A percentile compares a stretch with the other conserved stretches of the same genome.
Evolutionary conservation across 2,329 filamentous ascomycete species (phyloP).

Genomic region (Sporothrix variecibatus): DNA sequence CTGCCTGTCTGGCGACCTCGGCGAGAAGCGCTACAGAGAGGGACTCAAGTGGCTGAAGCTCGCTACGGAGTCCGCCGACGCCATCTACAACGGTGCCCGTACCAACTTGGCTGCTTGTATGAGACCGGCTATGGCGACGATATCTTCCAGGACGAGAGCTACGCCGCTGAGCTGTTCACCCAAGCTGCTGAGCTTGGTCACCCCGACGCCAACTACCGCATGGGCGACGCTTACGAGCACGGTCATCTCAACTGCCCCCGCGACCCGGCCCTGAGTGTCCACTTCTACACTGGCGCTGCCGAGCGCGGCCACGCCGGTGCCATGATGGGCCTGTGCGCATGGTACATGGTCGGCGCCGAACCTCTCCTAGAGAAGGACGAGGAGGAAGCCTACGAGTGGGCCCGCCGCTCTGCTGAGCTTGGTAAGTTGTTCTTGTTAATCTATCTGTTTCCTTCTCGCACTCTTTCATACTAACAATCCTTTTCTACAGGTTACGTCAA

Average conservation of each 20-base stretch:
- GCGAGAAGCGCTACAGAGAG: constrained; percentile 82
- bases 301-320: constrained; percentile 79
- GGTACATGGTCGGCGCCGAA: constrained; percentile 95
- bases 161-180: constrained; percentile 91
- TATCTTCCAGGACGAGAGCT: constrained; percentile 85
- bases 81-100: constrained; percentile 89
- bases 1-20: constrained; percentile 86
- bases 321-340: constrained; percentile 98
- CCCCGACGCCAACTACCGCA: constrained; percentile 77
- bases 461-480: not conserved
- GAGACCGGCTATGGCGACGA: constrained; percentile 93
- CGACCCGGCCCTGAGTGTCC: constrained; percentile 89
- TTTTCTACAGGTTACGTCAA: constrained; percentile 58
- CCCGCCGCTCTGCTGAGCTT: constrained; percentile 77
- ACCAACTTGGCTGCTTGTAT: constrained; percentile 84
- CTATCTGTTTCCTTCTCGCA: not conserved
- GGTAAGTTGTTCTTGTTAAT: constrained; percentile 57
- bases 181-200: constrained; percentile 92
- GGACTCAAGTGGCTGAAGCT: constrained; percentile 96
- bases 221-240: constrained; percentile 97
- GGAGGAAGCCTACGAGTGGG: constrained; percentile 96
- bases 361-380: constrained; percentile 93
- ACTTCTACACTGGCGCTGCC: constrained; percentile 94
- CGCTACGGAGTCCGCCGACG: constrained; percentile 83
- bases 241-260: constrained; percentile 83